Evolutionary conservation across 176 grass and related monocot genomes (phyloP).

Genomic region (Lolium perenne): DNA sequence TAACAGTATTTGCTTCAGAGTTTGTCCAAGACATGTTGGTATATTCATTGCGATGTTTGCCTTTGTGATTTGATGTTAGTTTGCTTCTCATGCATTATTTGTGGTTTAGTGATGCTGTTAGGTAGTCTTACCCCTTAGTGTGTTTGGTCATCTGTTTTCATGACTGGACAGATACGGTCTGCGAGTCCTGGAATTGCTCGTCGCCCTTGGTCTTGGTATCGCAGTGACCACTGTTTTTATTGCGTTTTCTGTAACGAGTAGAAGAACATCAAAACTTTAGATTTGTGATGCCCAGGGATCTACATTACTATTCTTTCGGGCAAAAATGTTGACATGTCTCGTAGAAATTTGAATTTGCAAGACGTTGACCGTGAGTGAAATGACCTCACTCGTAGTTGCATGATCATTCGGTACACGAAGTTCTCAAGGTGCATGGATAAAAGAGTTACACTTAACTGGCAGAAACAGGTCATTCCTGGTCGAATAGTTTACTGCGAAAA

Average conservation of each 20-base stretch:
- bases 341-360: not conserved
- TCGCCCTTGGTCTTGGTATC: conserved; percentile 37
- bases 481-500: too few relatives aligned
- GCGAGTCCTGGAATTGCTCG: conserved; percentile 44
- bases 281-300: conserved; percentile 48
- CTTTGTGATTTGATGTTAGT: not conserved
- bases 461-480: too few relatives aligned
- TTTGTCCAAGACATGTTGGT: not conserved
- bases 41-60: not conserved
- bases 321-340: conserved; percentile 29
- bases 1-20: not conserved
- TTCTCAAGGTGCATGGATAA: not conserved
- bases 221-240: conserved; percentile 32
- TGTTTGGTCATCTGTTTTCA: not conserved
- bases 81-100: not conserved
- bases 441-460: too few relatives aligned
- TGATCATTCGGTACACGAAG: not conserved
- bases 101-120: not conserved
- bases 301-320: conserved; percentile 10
- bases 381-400: not conserved
- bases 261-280: conserved; percentile 92
- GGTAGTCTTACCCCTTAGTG: conserved; percentile 12
- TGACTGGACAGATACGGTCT: conserved; percentile 39
- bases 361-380: not conserved
- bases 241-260: conserved; percentile 58